Conservation (phyloP, 306 rosid species). For the Glycyrrhiza uralensis region DNA sequence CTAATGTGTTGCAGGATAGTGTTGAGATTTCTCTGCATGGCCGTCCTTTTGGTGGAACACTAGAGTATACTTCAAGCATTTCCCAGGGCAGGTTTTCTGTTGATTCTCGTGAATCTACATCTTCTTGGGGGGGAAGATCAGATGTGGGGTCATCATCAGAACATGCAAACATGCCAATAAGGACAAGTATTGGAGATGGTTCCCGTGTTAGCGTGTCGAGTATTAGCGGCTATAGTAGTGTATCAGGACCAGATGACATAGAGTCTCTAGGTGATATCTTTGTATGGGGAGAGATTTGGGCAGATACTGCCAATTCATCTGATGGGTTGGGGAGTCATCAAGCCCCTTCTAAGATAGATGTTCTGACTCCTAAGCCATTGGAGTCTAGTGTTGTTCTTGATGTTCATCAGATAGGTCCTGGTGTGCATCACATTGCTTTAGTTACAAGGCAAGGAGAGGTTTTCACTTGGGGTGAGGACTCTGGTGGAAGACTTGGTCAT, state of each 20-base stretch:
- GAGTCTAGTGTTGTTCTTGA: slow-evolving; percentile 90
- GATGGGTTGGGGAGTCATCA: slow-evolving; percentile 58
- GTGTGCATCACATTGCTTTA: slow-evolving; percentile 73
- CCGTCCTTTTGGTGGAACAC: slow-evolving; percentile 48
- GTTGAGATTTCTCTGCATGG: slow-evolving; percentile 33
- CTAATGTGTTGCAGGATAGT: slow-evolving; percentile 53
- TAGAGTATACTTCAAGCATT: slow-evolving; percentile 51
- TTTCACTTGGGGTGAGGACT: slow-evolving; percentile 98
- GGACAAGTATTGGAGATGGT: slow-evolving; percentile 74
- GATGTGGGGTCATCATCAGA: slow-evolving; percentile 71
- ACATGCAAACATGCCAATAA: slow-evolving; percentile 63
- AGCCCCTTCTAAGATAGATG: slow-evolving; percentile 48
- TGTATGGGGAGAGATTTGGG: slow-evolving; percentile 90
- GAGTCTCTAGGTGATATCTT: slow-evolving; percentile 94
- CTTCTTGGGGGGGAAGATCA: slow-evolving; percentile 41
- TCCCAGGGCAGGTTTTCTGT: slow-evolving; percentile 47
- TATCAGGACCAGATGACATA: slow-evolving; percentile 86
- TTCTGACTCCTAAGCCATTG: slow-evolving; percentile 68
- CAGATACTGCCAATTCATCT: slow-evolving; percentile 46
- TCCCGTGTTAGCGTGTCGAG: slow-evolving; percentile 85
- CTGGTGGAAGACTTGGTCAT: slow-evolving; percentile 92
- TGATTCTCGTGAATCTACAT: slow-evolving; percentile 52
- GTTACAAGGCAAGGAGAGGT: slow-evolving; percentile 96
- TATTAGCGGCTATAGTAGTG: slow-evolving; percentile 69
- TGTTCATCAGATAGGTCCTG: slow-evolving; percentile 77